Percentiles rank a stretch among this genome's conserved stretches.
Conservation (phyloP, 805 yeast genomes). For the Scheffersomyces amazonensis region DNA sequence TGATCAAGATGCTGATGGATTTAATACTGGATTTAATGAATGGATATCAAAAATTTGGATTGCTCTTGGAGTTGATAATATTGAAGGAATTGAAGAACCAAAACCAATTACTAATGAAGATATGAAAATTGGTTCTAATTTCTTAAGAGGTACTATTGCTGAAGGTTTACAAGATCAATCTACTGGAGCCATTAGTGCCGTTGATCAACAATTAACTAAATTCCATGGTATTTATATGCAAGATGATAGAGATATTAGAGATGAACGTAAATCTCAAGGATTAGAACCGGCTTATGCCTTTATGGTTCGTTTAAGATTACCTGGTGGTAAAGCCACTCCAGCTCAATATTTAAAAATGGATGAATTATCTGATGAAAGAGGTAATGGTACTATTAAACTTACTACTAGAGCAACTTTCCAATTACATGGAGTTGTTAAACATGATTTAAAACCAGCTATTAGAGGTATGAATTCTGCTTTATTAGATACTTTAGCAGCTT, state of each 20-base stretch:
- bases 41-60: constrained; percentile 90
- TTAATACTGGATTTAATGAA: constrained; percentile 79
- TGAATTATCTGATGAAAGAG: constrained; percentile 73
- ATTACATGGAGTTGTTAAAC: constrained; percentile 91
- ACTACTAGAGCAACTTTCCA: constrained; percentile 98
- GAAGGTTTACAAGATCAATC: constrained; percentile 78
- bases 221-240: constrained; percentile 99
- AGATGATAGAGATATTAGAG: constrained; percentile 95
- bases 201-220: constrained; percentile 91
- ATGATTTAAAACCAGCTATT: constrained; percentile 82
- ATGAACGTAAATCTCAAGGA: constrained; percentile 87
- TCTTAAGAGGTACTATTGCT: constrained; percentile 87
- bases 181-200: constrained; percentile 88
- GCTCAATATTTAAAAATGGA: constrained; percentile 86
- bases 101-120: constrained; percentile 93
- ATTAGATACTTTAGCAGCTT: constrained; percentile 94
- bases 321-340: constrained; percentile 89
- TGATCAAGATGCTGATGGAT: constrained; percentile 97
- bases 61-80: constrained; percentile 80
- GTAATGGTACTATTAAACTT: constrained; percentile 90
- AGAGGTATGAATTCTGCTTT: constrained; percentile 89
- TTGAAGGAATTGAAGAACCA: constrained; percentile 83
- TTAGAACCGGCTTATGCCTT: constrained; percentile 94
- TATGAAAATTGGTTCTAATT: constrained; percentile 84
- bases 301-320: constrained; percentile 94